Evolutionary conservation across 768 basidiomycete species (phyloP), one percentile per base, ranked within the genome.

Genomic region (Suillus fuscotomentosus): DNA sequence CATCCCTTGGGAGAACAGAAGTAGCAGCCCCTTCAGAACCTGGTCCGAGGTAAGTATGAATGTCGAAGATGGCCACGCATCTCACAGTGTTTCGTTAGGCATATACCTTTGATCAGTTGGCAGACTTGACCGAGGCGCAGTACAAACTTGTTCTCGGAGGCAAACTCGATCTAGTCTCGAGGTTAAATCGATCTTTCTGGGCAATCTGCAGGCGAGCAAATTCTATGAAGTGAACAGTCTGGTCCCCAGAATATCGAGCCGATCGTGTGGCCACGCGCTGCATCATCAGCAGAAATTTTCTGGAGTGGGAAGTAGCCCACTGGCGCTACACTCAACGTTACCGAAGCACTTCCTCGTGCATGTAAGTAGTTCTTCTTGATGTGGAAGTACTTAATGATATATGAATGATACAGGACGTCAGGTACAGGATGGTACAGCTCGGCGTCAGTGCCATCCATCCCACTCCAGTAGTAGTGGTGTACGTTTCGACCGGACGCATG

Each of bases 141-240:
- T 73, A 76, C 2, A 67, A 79, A 4, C 83, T 90, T 42, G 85
- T 94, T 20, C 80, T 92, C 10, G 92, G 92, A 41, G 92, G 90
- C 83, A 71, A 60, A 81, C 71, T 8, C 39, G 2, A 14, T 50
- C 10, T 22, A 63, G 13, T 62, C 15, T 20, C 39, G 24, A 60
- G 45, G 20, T 22, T 41, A 20, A 31, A 54, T 56, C n/a, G 20
- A 62, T 45, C 50, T n/a, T 53, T 57, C 36, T 38, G 9, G 38
- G 39, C 42, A 5, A 31, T 53, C 9, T 4, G 9, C 59, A 86
- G 85, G 86, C 15, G 82, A 92, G 70, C 85, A 88, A 39, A 81
- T 87, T 1, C 79, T 93, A 3, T 93, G 89, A 90, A 82, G 87
- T 0, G 91, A 92, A 71, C 90, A 92, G 72, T 84, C 88, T 0